Percentiles rank a stretch among this genome's conserved stretches.
Conservation (phyloP, 2,329 filamentous ascomycete genomes). For the Keithomyces neogunnii region DNA sequence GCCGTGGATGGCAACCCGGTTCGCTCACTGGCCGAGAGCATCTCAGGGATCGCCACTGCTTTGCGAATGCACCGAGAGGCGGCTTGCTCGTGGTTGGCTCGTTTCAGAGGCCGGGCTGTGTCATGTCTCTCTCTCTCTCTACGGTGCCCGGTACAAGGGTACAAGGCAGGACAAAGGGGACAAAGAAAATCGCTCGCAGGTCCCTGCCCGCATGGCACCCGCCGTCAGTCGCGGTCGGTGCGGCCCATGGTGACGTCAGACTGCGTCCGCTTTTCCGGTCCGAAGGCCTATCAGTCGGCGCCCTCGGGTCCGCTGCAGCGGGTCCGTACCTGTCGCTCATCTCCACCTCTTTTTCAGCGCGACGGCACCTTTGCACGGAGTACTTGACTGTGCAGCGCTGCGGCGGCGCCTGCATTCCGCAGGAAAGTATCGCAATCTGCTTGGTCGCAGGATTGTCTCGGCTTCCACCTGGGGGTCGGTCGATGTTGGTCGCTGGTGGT, state of each 20-base stretch:
- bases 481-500: too few species aligned
- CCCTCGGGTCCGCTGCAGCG: constrained; percentile 15
- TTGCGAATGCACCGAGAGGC: too few species aligned
- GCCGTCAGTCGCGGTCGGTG: constrained; percentile 4
- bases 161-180: background rate
- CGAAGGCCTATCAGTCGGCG: constrained; percentile 20
- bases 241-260: constrained; percentile 22
- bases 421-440: background rate
- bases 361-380: background rate
- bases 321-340: background rate
- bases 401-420: background rate
- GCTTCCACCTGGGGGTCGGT: too few species aligned
- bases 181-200: background rate
- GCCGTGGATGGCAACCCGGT: background rate
- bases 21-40: background rate
- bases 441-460: too few species aligned
- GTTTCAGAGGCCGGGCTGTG: too few species aligned
- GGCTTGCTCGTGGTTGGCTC: too few species aligned
- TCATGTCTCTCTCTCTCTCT: too few species aligned
- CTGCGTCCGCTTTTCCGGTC: constrained; percentile 9
- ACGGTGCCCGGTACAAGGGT: background rate
- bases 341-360: too few species aligned
- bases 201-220: background rate
- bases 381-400: too few species aligned
- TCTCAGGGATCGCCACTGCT: too few species aligned